Conservation (phyloP, 805 yeast species). For the Lipomyces japonicus region DNA sequence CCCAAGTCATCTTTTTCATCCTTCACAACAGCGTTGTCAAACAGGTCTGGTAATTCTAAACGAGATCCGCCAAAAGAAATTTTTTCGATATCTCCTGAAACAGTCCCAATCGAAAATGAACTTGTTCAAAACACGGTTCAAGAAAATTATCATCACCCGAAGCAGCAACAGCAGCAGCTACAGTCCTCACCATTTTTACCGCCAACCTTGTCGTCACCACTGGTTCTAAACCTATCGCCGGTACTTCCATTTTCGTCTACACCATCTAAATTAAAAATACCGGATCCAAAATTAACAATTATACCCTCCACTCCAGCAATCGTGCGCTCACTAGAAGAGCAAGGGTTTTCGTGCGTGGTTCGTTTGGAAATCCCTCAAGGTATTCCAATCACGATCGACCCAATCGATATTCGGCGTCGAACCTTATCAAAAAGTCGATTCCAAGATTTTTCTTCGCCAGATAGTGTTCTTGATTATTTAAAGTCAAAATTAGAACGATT, state of each 20-base stretch:
- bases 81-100: not conserved
- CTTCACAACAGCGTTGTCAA: not conserved
- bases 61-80: not conserved
- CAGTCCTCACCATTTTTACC: too few relatives aligned
- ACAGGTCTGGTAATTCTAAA: not conserved
- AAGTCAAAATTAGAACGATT: not conserved
- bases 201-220: too few relatives aligned
- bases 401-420: not conserved
- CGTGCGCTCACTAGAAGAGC: slow-evolving; percentile 9
- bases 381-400: not conserved
- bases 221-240: not conserved
- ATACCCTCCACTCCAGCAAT: slow-evolving; percentile 11
- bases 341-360: slow-evolving; percentile 11
- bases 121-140: not conserved
- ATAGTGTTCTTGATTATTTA: slow-evolving; percentile 4
- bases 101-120: not conserved
- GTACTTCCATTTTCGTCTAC: not conserved
- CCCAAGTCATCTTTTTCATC: not conserved
- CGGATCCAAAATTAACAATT: slow-evolving; percentile 10
- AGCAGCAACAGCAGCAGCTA: not conserved
- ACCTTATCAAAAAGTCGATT: not conserved
- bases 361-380: slow-evolving; percentile 7
- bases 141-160: not conserved
- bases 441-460: slow-evolving; percentile 3
- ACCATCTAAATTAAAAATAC: not conserved